Conservation (phyloP, 2,329 filamentous ascomycete genomes). For the Helminthosporium solani region DNA sequence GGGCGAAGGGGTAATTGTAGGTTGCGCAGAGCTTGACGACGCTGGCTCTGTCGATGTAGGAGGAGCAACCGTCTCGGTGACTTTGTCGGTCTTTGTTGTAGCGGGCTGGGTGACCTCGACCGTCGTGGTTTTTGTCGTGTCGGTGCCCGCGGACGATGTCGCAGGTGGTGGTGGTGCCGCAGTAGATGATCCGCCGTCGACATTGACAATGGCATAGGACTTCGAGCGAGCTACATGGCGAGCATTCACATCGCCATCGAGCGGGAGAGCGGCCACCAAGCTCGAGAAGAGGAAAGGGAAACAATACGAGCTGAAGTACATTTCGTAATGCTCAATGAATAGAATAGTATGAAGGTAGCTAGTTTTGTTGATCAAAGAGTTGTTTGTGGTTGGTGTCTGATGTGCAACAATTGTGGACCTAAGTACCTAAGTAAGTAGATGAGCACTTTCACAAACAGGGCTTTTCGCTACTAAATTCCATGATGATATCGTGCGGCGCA, state of each 20-base stretch:
- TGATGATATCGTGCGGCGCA: constrained; percentile 16
- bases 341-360: too few species aligned
- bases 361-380: constrained; percentile 2
- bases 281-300: constrained; percentile 26
- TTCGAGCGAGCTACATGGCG: constrained; percentile 27
- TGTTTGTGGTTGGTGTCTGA: constrained; percentile 11
- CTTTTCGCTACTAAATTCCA: constrained; percentile 20
- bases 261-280: constrained; percentile 25
- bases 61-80: constrained; percentile 22
- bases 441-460: constrained; percentile 12
- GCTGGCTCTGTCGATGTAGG: constrained; percentile 21
- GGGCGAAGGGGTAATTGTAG: constrained; percentile 21
- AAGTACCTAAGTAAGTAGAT: constrained; percentile 10
- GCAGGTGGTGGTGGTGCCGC: constrained; percentile 19
- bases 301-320: constrained; percentile 27
- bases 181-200: constrained; percentile 38
- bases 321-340: constrained; percentile 19
- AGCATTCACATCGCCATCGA: constrained; percentile 20
- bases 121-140: constrained; percentile 30
- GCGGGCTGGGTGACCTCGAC: constrained; percentile 24
- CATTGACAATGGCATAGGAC: constrained; percentile 43
- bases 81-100: constrained; percentile 25
- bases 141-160: constrained; percentile 22
- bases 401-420: constrained; percentile 11
- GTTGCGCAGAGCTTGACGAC: constrained; percentile 10